Base-by-base conservation (phyloP, 2,329 filamentous ascomycete species). In the Exophiala bonariae region DNA sequence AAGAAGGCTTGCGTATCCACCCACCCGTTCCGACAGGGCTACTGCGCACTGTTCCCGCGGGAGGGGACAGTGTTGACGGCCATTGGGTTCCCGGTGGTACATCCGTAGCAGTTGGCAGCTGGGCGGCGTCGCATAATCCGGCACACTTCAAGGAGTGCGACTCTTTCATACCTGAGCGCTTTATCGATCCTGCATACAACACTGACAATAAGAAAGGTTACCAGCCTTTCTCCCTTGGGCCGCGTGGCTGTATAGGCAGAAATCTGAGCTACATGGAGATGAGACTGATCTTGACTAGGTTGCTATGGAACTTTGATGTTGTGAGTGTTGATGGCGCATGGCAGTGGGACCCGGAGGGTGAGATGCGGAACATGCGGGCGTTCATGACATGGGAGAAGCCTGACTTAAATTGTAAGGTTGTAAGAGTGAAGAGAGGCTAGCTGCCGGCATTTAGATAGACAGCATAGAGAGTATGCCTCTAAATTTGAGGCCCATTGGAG, bases 241-340 rank as follows among this genome's bases (percentile, higher is more conserved):
- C 32, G 7, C 30, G 41, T 16, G 41, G 33, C 4, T 44, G 41
- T 17, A 37, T 44, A 11, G 41, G 41, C 6, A 20, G 36, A 28
- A 76, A 73, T 46, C 63, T 80, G 33, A 74, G 74, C 2, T 76
- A 75, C 38, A 64, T 71, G 18, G 75, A 80, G 56, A 74, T 78
- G 67, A 65, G 76, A 4, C 59, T 76, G 6, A 72, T 78, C 32
- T 57, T 79, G 6, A 68, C 72, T 0, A 69, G 68, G 2, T 55
- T 79, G 4, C 52, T 79, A 1, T 79, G 67, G 60, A 73, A 73
- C 38, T 79, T 77, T 54, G 75, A 80, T 35, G 16, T 48, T n/a
- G 19, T 36, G n/a, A 48, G 38, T 19, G 19, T 20, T 9, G 45
- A 48, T 18, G 46, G 46, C 3, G 33, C 35, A 5, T 38, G 33